These are phyloP conservation scores for Penicillium coprophilum DNA, from an alignment of 495 filamentous ascomycete genomes.

Conservation along the genomic window DNA sequence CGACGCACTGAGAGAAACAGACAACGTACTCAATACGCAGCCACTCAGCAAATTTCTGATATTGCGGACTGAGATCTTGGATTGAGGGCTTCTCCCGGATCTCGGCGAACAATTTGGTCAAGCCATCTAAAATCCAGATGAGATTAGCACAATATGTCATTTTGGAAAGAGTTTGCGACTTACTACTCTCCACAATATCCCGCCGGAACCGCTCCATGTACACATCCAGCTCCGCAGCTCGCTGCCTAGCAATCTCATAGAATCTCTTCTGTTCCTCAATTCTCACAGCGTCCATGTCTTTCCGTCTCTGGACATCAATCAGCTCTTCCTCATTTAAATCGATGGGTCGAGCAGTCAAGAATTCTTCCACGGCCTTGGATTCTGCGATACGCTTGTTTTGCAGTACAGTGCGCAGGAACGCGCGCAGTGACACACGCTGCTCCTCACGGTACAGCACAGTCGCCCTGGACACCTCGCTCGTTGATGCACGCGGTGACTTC, in stretches of 20 bases:
- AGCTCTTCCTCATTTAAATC: slow-evolving; percentile 76
- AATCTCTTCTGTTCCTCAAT: slow-evolving; percentile 90
- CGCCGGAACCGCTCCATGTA: slow-evolving; percentile 90
- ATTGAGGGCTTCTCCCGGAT: slow-evolving; percentile 85
- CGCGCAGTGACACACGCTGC: slow-evolving; percentile 87
- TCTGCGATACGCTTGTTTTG: slow-evolving; percentile 80
- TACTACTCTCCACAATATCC: slow-evolving; percentile 76
- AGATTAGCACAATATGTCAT: background rate
- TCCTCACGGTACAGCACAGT: slow-evolving; percentile 79
- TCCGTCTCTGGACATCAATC: slow-evolving; percentile 73
- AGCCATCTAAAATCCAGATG: slow-evolving; percentile 57
- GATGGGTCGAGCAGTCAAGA: slow-evolving; percentile 69
- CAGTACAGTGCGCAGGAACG: slow-evolving; percentile 80
- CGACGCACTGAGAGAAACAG: background rate
- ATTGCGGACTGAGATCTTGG: slow-evolving; percentile 85
- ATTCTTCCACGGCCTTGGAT: slow-evolving; percentile 77
- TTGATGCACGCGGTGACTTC: slow-evolving; percentile 52
- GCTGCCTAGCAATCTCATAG: slow-evolving; percentile 89
- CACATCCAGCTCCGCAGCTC: slow-evolving; percentile 88
- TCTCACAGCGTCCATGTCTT: slow-evolving; percentile 80
- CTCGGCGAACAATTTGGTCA: slow-evolving; percentile 90
- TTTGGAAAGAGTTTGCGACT: slow-evolving; percentile 27
- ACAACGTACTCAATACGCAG: slow-evolving; percentile 76
- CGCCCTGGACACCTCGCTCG: slow-evolving; percentile 38
- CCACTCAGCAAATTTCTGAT: slow-evolving; percentile 98